Evolutionary conservation across 2,329 filamentous ascomycete species (phyloP), one percentile per base, ranked within the genome.

Genomic region (Penicillium sp.): DNA sequence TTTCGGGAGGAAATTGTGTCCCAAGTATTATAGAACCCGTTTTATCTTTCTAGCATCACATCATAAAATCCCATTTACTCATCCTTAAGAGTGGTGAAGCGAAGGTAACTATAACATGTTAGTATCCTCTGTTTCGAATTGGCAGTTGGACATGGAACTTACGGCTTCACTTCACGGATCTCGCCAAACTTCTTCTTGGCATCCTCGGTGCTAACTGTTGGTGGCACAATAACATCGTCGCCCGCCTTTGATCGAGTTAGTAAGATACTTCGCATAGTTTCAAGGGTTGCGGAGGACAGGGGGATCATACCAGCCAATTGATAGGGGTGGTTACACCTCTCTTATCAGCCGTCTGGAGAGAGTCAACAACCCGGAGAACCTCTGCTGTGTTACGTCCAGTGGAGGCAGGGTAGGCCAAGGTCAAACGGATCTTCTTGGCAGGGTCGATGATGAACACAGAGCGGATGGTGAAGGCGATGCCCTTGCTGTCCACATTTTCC

Each of bases 391-490:
- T 93, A 73, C 89, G 87, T 78, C 93, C 93, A 45, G 91, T 96
- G 58, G 89, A 93, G 61, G 93, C 92, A 43, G 93, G 93, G 83
- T 96, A 97, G 73, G 90, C 88, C 81, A 96, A 89, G 75, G 91
- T 96, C 74, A 93, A 86, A 69, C 93, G 89, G 79, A 96, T 94
- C 77, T 89, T 93, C 87, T 96, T 96, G 78, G 86, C 86, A 64
- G 92, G 92, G 81, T 96, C 92, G 76, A 96, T 94, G 79, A 96
- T 83, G 83, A 96, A 96, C 73, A 96, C 93, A 68, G 89, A 91
- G 71, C 93, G 91, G 79, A 97, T 96, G 68, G 93, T 96, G 80
- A 96, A 93, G 56, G 92, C 61, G 63, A 70, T 62, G 60, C 89
- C 89, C 84, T 91, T 91, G 70, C 83, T 77, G 75, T 92, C 89